Evolutionary conservation across 371 early-diverging fungal genomes (phyloP).

Genomic region (Mucor racemosus): DNA sequence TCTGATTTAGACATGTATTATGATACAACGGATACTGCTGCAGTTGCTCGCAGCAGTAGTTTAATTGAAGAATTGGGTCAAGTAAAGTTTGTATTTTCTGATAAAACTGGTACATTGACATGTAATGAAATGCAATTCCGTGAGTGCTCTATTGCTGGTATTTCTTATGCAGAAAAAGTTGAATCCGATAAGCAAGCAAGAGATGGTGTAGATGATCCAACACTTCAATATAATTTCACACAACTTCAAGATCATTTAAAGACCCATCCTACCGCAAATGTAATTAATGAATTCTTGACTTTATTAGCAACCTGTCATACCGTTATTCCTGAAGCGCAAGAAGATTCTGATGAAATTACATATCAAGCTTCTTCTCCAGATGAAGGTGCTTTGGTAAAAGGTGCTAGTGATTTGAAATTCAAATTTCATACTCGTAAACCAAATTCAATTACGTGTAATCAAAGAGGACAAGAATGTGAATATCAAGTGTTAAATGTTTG

Average conservation of each 20-base stretch:
- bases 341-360: slow-evolving; percentile 69
- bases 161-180: slow-evolving; percentile 76
- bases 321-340: slow-evolving; percentile 89
- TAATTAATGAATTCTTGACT: slow-evolving; percentile 77
- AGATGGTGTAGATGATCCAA: slow-evolving; percentile 66
- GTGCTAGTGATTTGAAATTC: slow-evolving; percentile 71
- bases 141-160: slow-evolving; percentile 80
- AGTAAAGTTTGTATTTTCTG: slow-evolving; percentile 85
- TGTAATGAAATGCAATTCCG: slow-evolving; percentile 97
- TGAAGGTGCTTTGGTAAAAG: slow-evolving; percentile 89
- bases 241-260: slow-evolving; percentile 69
- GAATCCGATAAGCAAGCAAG: slow-evolving; percentile 78
- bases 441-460: slow-evolving; percentile 78
- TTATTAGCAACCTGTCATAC: slow-evolving; percentile 96
- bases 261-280: slow-evolving; percentile 64
- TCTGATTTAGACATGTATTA: slow-evolving; percentile 88
- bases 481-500: slow-evolving; percentile 93
- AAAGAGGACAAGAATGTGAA: slow-evolving; percentile 69
- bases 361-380: slow-evolving; percentile 94
- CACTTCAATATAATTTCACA: slow-evolving; percentile 69
- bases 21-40: slow-evolving; percentile 82
- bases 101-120: slow-evolving; percentile 96
- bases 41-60: slow-evolving; percentile 85
- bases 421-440: slow-evolving; percentile 84
- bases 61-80: slow-evolving; percentile 94